Conservation (phyloP, 179 eudicot species). For the Camellia oleifera region DNA sequence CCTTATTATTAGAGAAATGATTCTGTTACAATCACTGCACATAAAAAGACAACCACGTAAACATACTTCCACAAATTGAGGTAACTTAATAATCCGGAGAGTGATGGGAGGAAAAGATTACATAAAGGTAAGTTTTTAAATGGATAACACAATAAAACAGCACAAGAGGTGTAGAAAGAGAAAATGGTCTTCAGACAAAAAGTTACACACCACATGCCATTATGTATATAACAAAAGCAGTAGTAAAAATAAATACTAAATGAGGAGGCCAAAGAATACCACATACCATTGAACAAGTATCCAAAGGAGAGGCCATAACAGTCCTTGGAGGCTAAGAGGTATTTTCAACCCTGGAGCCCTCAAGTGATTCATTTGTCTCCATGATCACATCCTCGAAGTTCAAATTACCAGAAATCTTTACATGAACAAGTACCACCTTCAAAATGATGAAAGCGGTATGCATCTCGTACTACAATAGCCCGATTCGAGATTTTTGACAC, state of each 20-base stretch:
- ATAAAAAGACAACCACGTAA: neutral
- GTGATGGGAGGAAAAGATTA: neutral
- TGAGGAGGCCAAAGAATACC: neutral
- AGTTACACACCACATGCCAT: neutral
- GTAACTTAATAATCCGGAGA: neutral
- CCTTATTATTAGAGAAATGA: neutral
- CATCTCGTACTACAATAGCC: conserved; percentile 73
- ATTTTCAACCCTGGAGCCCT: neutral
- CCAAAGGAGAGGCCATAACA: neutral
- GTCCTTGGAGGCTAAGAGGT: conserved; percentile 1
- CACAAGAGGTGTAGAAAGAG: neutral
- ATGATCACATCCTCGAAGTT: neutral
- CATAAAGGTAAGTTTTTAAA: neutral
- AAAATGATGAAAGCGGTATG: conserved; percentile 92
- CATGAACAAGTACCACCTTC: conserved; percentile 78
- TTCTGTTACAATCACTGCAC: neutral
- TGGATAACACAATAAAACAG: neutral
- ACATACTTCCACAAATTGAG: neutral
- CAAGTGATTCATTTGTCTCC: neutral
- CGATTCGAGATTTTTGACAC: conserved; percentile 62
- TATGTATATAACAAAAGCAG: neutral
- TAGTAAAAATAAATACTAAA: neutral
- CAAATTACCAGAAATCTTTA: conserved; percentile 72
- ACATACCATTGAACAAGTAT: conserved; percentile 3
- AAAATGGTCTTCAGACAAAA: neutral